Evolutionary conservation across 2,329 filamentous ascomycete genomes (phyloP).

Genomic region (Elsinoe ampelina): DNA sequence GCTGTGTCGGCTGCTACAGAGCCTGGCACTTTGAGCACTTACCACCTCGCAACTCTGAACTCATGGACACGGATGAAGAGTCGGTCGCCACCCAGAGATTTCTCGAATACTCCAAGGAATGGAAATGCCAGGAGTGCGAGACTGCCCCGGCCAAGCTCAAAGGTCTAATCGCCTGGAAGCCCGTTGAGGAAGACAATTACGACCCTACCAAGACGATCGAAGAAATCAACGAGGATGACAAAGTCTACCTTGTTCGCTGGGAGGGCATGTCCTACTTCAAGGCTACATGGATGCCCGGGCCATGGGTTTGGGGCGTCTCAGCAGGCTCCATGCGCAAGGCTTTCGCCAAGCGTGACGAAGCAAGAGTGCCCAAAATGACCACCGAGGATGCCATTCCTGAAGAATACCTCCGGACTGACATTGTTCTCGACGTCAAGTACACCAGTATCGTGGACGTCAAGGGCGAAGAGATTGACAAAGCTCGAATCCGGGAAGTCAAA

Average conservation of each 20-base stretch:
- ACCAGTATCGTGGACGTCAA: conserved; percentile 48
- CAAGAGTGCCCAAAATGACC: conserved; percentile 57
- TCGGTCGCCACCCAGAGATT: conserved; percentile 53
- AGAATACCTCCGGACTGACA: conserved; percentile 75
- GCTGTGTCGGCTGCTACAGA: conserved; percentile 67
- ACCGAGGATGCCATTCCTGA: conserved; percentile 75
- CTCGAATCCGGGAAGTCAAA: conserved; percentile 61
- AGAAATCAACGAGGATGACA: conserved; percentile 61
- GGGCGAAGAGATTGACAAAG: conserved; percentile 60
- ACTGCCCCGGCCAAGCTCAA: conserved; percentile 59
- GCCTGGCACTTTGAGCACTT: conserved; percentile 81
- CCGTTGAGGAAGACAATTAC: conserved; percentile 50
- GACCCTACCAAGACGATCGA: conserved; percentile 43
- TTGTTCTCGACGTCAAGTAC: conserved; percentile 76
- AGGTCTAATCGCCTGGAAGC: conserved; percentile 81
- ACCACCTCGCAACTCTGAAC: conserved; percentile 40
- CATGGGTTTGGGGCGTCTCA: conserved; percentile 74
- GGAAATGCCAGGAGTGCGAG: conserved; percentile 72
- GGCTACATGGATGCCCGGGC: conserved; percentile 76
- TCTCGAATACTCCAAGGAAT: conserved; percentile 62
- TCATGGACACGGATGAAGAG: conserved; percentile 37
- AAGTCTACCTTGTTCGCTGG: conserved; percentile 92
- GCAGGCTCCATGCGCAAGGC: conserved; percentile 56
- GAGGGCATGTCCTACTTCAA: conserved; percentile 69
- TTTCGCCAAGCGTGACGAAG: conserved; percentile 62